Base-by-base conservation (phyloP, 441 rosid genomes). In the Euphorbia schlechtendalii region DNA sequence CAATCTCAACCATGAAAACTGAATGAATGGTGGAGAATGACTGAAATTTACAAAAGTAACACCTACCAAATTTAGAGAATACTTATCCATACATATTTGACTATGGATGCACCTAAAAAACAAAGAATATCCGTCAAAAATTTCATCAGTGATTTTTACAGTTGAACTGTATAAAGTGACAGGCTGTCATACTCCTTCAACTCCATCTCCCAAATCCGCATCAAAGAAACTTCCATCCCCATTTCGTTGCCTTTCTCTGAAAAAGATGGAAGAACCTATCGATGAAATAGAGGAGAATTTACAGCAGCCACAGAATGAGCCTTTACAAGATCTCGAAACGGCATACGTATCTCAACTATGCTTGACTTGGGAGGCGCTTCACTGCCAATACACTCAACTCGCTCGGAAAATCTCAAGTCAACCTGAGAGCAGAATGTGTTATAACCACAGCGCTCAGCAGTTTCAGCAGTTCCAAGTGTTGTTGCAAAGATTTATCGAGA, bases 291-390 rank as follows among this genome's bases (percentile, higher is more conserved):
- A n/a, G 0, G 86, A 89, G 73, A 78, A 74, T 61, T 76, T 83
- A 69, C 94, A 83, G 67, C 82, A 73, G 81, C 69, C 79, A 5
- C 80, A 73, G 60, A 48, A 63, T 13, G 79, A 84, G 36, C 81
- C 89, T 27, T 86, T 72, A 70, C 88, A 77, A 51, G 96, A 91
- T 80, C 77, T 94, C 51, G 99, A 94, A 73, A 82, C 73, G 52
- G 96, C 98, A 3, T 94, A 94, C 71, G 92, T 94, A 52, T 96
- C 91, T 76, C 99, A 91, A 20, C 73, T 85, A 68, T 91, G 96
- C 83, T 82, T 91, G 74, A 84, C 98, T 27, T 94, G 98, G 99
- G 99, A 94, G 81, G 92, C 95, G 20, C 90, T 94, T 72, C 99
- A 94, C 64, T 89, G 98, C 75, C 99, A 91, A 34, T 91, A 89